Evolutionary conservation across 306 rosid species (phyloP).

Genomic region (Inga oerstediana): DNA sequence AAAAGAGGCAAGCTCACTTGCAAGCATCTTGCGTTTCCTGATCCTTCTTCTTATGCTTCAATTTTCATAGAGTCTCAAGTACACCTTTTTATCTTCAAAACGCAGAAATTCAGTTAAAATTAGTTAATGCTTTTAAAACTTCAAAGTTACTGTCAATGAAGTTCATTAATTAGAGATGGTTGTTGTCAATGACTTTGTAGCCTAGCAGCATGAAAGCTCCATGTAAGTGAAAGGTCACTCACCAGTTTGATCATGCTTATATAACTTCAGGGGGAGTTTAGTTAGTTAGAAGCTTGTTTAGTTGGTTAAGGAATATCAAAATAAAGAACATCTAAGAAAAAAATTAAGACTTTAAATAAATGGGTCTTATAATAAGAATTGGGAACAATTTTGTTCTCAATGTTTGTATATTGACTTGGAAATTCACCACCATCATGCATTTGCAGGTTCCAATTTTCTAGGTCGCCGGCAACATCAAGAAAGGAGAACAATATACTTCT

Average conservation of each 20-base stretch:
- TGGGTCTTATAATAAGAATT: neutral
- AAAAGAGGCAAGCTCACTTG: slow-evolving; percentile 54
- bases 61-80: slow-evolving; percentile 14
- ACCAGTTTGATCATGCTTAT: no score
- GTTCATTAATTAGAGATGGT: no score
- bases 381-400: neutral
- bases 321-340: neutral
- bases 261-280: no score
- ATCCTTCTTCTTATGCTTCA: slow-evolving; percentile 25
- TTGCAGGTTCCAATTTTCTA: slow-evolving; percentile 46
- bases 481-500: slow-evolving; percentile 41
- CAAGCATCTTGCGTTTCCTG: slow-evolving; percentile 22
- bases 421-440: slow-evolving; percentile 29
- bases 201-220: no score
- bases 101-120: no score
- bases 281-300: neutral
- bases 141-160: no score
- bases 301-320: neutral
- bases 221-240: no score
- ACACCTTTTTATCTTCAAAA: neutral
- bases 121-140: no score
- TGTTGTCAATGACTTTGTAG: no score
- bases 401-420: slow-evolving; percentile 15
- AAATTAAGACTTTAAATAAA: neutral
- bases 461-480: slow-evolving; percentile 41